phyloP scores from a whole-genome alignment of 331 rosid genomes.

The Pyracantha coccinea region DNA sequence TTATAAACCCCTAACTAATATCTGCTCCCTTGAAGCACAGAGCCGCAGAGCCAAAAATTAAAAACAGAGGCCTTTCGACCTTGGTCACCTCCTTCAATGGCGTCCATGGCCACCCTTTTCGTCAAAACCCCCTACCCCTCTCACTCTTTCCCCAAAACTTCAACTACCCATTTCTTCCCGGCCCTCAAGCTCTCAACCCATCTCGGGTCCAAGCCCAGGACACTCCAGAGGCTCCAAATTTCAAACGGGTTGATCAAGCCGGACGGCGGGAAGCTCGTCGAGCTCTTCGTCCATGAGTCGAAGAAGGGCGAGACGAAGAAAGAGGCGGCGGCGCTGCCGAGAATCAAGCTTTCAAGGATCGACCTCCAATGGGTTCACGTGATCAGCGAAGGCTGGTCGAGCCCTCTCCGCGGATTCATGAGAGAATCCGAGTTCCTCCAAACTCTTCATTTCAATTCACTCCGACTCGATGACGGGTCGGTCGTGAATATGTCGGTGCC shows the following conservation, averaged over 20 bases:
- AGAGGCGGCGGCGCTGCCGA: conserved; percentile 60
- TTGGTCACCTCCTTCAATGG: conserved; percentile 58
- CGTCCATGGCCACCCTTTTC: conserved; percentile 76
- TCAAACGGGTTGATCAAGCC: conserved; percentile 78
- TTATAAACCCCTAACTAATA: not conserved
- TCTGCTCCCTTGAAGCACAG: not conserved
- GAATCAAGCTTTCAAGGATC: conserved; percentile 57
- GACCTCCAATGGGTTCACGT: conserved; percentile 90
- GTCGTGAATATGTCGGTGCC: conserved; percentile 92
- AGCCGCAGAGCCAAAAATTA: not conserved
- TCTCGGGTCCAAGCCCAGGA: not conserved
- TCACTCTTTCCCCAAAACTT: conserved; percentile 26
- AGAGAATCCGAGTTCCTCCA: conserved; percentile 98
- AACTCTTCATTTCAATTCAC: conserved; percentile 97
- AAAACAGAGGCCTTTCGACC: not conserved
- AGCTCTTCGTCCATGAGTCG: conserved; percentile 59
- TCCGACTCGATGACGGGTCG: conserved; percentile 75
- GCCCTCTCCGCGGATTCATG: conserved; percentile 89
- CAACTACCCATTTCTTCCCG: conserved; percentile 41
- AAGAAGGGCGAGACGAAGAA: conserved; percentile 40
- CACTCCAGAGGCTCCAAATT: conserved; percentile 35
- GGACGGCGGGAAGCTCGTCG: conserved; percentile 81
- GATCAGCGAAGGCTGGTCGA: conserved; percentile 97
- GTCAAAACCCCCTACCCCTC: conserved; percentile 35
- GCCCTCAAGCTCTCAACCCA: conserved; percentile 22